phyloP scores from a whole-genome alignment of 495 filamentous ascomycete genomes.

The Lindgomyces ingoldianus region DNA sequence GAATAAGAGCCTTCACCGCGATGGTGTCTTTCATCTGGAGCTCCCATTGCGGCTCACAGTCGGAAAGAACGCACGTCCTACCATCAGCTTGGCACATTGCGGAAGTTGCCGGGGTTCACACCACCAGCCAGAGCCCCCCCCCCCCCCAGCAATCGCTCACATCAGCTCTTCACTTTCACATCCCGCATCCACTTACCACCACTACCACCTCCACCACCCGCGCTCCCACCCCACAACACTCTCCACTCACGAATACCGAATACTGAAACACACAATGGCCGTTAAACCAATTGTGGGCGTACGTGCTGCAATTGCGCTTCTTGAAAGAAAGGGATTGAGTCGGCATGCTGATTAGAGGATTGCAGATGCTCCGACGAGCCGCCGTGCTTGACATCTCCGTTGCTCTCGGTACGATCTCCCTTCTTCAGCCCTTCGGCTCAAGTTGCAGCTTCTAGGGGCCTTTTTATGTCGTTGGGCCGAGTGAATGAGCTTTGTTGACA shows the following conservation, averaged over 20 bases:
- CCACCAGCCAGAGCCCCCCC: slow-evolving; percentile 2
- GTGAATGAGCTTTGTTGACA: slow-evolving; percentile 2
- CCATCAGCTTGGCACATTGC: background rate
- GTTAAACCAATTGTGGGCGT: slow-evolving; percentile 61
- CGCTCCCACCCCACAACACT: too few species aligned
- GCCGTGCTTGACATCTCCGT: slow-evolving; percentile 78
- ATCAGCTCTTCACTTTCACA: background rate
- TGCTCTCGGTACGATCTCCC: slow-evolving; percentile 64
- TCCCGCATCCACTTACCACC: too few species aligned
- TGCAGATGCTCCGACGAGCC: slow-evolving; percentile 69
- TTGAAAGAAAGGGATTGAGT: slow-evolving; percentile 29
- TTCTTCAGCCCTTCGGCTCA: background rate
- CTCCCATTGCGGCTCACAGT: background rate
- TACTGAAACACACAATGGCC: slow-evolving; percentile 40
- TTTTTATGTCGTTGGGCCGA: background rate
- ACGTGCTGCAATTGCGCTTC: slow-evolving; percentile 40
- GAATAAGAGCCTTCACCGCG: too few species aligned
- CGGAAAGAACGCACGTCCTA: too few species aligned
- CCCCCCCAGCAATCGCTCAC: background rate
- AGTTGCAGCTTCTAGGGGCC: background rate
- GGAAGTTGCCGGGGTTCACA: slow-evolving; percentile 8
- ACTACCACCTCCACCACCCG: too few species aligned
- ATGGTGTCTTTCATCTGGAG: background rate
- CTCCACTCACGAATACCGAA: background rate
- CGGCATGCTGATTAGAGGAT: slow-evolving; percentile 37